Percentiles rank a stretch among this genome's conserved stretches.
phyloP scores from a whole-genome alignment of 2,329 filamentous ascomycete species.

The Niveomyces coronatus region DNA sequence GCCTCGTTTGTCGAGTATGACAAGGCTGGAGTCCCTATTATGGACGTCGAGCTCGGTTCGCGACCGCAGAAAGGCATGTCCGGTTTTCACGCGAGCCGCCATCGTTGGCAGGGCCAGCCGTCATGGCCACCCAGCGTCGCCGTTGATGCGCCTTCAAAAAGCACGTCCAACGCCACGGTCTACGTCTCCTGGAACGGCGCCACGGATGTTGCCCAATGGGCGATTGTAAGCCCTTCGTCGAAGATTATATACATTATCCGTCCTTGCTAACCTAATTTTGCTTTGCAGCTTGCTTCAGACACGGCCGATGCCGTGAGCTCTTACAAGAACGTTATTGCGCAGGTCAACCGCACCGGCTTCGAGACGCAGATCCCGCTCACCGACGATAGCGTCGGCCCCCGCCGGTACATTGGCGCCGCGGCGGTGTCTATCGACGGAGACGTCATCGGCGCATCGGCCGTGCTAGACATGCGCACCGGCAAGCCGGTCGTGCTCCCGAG shows the following conservation, averaged over 20 bases:
- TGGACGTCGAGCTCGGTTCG: conserved; percentile 18
- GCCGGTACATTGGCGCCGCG: conserved; percentile 18
- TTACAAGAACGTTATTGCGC: conserved; percentile 15
- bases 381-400: background rate
- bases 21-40: conserved; percentile 15
- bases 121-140: conserved; percentile 20
- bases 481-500: conserved; percentile 16
- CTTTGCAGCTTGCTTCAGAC: conserved; percentile 17
- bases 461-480: conserved; percentile 18
- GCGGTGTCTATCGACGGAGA: conserved; percentile 16
- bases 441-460: conserved; percentile 18
- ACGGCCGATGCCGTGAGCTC: conserved; percentile 14
- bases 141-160: conserved; percentile 16
- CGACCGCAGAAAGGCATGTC: conserved; percentile 17
- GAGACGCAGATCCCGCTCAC: conserved; percentile 17
- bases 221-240: conserved; percentile 15
- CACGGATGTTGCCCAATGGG: conserved; percentile 19
- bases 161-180: conserved; percentile 16
- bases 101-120: conserved; percentile 19
- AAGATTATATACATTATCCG: background rate
- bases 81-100: conserved; percentile 19
- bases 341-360: conserved; percentile 18
- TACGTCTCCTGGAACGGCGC: conserved; percentile 23
- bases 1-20: conserved; percentile 20
- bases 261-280: conserved; percentile 12